Evolutionary conservation across 768 basidiomycete genomes (phyloP).

Genomic region (Tylopilus intermedius): DNA sequence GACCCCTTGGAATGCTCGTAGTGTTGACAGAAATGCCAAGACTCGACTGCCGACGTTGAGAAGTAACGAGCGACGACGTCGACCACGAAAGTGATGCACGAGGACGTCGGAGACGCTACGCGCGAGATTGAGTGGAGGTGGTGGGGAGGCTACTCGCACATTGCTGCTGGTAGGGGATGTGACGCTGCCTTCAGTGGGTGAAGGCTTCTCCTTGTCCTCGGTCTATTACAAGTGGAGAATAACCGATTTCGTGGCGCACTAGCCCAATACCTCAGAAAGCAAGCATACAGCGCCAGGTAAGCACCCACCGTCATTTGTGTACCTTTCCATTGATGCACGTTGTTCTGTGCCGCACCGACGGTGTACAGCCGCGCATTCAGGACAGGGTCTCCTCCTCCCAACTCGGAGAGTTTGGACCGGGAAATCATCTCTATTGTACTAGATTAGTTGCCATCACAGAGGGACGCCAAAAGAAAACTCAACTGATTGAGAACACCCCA

Average conservation of each 20-base stretch:
- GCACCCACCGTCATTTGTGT: conserved; percentile 74
- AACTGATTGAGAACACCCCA: conserved; percentile 84
- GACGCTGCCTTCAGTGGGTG: conserved; percentile 10
- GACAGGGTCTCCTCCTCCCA: conserved; percentile 48
- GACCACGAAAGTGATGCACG: conserved; percentile 55
- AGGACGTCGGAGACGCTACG: conserved; percentile 30
- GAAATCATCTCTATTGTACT: conserved; percentile 69
- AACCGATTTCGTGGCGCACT: conserved; percentile 64
- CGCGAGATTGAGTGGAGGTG: conserved; percentile 11
- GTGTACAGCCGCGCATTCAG: conserved; percentile 65
- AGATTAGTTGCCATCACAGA: conserved; percentile 5
- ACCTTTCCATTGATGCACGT: conserved; percentile 92
- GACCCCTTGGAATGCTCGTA: conserved; percentile 36
- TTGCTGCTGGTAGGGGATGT: conserved; percentile 25
- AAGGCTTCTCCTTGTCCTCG: conserved; percentile 43
- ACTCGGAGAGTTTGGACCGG: conserved; percentile 36
- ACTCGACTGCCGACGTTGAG: conserved; percentile 12
- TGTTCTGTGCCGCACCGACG: conserved; percentile 72
- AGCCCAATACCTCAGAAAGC: not conserved
- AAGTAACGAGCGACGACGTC: not conserved
- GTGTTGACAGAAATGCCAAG: conserved; percentile 34
- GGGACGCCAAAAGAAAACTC: conserved; percentile 24
- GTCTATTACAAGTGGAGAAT: conserved; percentile 86
- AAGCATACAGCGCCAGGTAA: not conserved
- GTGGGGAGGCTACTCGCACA: conserved; percentile 8